phyloP scores from a whole-genome alignment of 1,284 basidiomycete species.

The Hemileia vastatrix region DNA sequence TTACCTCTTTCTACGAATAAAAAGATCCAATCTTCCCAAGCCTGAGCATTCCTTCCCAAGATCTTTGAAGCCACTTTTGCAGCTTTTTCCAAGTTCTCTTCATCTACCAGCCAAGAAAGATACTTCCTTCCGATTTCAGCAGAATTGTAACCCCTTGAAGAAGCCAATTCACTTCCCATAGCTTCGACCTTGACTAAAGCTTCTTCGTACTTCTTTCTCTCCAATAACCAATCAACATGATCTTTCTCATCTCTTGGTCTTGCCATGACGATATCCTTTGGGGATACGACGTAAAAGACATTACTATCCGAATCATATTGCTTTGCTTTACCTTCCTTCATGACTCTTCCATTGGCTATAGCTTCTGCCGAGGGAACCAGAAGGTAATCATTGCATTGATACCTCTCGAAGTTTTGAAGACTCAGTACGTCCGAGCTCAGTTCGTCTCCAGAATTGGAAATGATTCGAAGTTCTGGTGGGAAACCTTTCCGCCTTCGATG shows the following conservation, averaged over 20 bases:
- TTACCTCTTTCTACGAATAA: conserved; percentile 72
- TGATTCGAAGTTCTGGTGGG: conserved; percentile 81
- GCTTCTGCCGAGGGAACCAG: conserved; percentile 49
- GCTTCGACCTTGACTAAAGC: conserved; percentile 72
- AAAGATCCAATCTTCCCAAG: conserved; percentile 94
- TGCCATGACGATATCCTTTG: conserved; percentile 73
- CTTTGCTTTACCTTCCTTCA: neutral
- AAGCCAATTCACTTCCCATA: conserved; percentile 49
- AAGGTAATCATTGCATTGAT: conserved; percentile 85
- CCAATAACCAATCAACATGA: conserved; percentile 85
- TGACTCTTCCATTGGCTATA: neutral
- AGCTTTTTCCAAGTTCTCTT: conserved; percentile 72
- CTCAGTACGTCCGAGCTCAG: conserved; percentile 73
- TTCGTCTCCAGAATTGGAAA: conserved; percentile 79
- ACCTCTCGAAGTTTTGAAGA: conserved; percentile 65
- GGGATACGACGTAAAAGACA: conserved; percentile 69
- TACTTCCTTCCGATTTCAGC: conserved; percentile 27
- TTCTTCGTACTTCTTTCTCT: conserved; percentile 73
- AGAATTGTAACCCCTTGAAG: conserved; percentile 34
- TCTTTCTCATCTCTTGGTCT: conserved; percentile 75
- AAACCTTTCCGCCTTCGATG: conserved; percentile 70
- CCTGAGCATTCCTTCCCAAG: conserved; percentile 62
- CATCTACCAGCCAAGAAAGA: conserved; percentile 25
- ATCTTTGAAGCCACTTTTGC: conserved; percentile 76
- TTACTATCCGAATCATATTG: conserved; percentile 30